Base-by-base conservation (phyloP, 495 filamentous ascomycete species). In the Aspergillus sclerotiicarbonarius region DNA sequence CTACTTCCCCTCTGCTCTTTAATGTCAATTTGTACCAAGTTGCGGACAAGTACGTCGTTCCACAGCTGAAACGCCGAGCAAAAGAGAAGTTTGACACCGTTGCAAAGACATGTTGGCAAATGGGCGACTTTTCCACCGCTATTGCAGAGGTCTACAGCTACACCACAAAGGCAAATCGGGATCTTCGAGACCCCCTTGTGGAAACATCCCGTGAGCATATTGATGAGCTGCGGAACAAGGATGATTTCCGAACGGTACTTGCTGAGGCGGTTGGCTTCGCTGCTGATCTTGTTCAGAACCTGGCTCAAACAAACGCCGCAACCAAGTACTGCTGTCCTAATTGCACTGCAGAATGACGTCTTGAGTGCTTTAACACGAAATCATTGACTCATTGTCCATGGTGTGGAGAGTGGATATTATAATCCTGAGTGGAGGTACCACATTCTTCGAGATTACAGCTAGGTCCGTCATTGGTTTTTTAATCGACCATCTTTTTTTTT, bases 11-110 rank as follows among this genome's bases (percentile, higher is more conserved):
- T 29, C 48, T 73, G 29, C 35, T 71, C 6, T 67, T 73, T 55
- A 64, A 76, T 53, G 60, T 70, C 19, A 64, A 67, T n/a, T 62
- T 77, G n/a, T 82, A 79, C 50, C 54, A 69, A 4, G 67, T 77
- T 21, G 76, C 70, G 3, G 73, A 80, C 53, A 79, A 77, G 50
- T 79, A 72, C 55, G 60, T 62, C 19, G 64, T 82, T 5, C 59
- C 53, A 0, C 58, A 45, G 12, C 58, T 82, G 8, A 75, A 77
- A 57, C 31, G 62, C 0, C 57, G 75, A 9, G 66, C 74, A 0
- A 58, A 54, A 21, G 50, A 67, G 29, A 76, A 71, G 33, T 81
- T 79, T 56, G 56, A 67, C 33, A 41, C 16, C 3, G 51, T 57
- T 8, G 50, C 67, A 0, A 51, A 62, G 39, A 32, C 44, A 3